Conservation (phyloP, 352 stramenopile species). For the Globisporangium heterothallicum region DNA sequence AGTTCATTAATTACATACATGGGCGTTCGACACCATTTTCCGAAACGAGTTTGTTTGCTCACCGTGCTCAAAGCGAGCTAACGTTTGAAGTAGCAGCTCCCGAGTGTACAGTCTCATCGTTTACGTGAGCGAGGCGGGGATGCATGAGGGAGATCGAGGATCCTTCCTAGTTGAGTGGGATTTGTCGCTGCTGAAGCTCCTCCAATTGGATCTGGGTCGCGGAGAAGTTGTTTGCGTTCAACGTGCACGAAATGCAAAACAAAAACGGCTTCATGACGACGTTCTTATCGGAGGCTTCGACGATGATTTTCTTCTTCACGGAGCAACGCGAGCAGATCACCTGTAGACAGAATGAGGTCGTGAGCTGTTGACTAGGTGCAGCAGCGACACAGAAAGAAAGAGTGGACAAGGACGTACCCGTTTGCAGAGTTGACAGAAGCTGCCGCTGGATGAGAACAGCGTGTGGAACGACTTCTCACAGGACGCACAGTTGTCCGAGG, state of each 20-base stretch:
- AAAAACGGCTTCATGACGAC: conserved; percentile 15
- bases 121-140: too few relatives aligned
- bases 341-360: too few relatives aligned
- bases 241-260: conserved; percentile 35
- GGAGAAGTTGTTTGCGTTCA: conserved; percentile 17
- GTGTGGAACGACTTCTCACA: conserved; percentile 27
- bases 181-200: conserved; percentile 17
- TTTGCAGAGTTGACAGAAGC: conserved; percentile 20
- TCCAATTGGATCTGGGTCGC: conserved; percentile 18
- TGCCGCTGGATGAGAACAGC: conserved; percentile 29
- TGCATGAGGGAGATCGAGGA: too few relatives aligned
- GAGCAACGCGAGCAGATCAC: conserved; percentile 41
- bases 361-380: too few relatives aligned
- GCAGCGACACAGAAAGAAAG: conserved; percentile 12
- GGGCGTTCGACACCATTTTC: too few relatives aligned
- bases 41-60: too few relatives aligned
- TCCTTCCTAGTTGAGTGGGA: too few relatives aligned
- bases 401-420: conserved; percentile 7
- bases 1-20: too few relatives aligned
- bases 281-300: conserved; percentile 23
- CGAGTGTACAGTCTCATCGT: too few relatives aligned
- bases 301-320: conserved; percentile 44
- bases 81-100: too few relatives aligned
- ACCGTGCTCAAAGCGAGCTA: too few relatives aligned
- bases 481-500: conserved; percentile 23